Evolutionary conservation across 2,329 filamentous ascomycete genomes (phyloP), one percentile per base, ranked within the genome.

Genomic region (Thermomyces lanuginosus): DNA sequence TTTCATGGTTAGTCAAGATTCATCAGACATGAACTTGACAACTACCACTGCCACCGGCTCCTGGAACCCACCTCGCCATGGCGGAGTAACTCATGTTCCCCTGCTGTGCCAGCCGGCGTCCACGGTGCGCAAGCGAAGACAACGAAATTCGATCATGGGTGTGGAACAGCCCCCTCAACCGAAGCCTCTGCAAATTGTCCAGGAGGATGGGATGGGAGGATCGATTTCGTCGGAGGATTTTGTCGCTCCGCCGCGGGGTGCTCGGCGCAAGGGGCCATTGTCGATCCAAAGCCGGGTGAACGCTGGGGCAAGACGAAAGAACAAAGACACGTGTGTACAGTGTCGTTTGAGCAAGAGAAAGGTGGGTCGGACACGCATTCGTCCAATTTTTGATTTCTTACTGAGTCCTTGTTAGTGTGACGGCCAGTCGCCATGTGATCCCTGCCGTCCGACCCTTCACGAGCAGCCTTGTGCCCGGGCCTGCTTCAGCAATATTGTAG

Each of bases 281-380:
- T 45, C 39, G 19, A 48, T 49, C 37, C 48, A 47, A 15, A 53
- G 52, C 18, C 38, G 53, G 28, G 50, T 51, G 17, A 54, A 57
- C 27, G 53, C 53, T 19, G 53, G 53, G 11, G 24, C 55, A 35
- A 47, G 53, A 23, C 44, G 55, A 20, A 56, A 56, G 40, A 55
- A 58, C 32, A 56, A 54, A 41, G 53, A 50, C 28, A 56, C 55
- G 4, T 58, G 55, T 40, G 49, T 58, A 8, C 53, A 55, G 33
- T 58, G 55, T 29, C 46, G 53, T 12, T 33, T 56, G 33, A 55
- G 56, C 32, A 58, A 58, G 38, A 51, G 52, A 36, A 56, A 56
- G 48, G 53, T 56, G 37, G 33, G 38, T 30, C 13, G 31, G 21
- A 12, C n/a, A 10, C 17, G n/a, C 6, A 12, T 25, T 15, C 21